phyloP scores from a whole-genome alignment of 345 rosid species.

The Camelina sativa region DNA sequence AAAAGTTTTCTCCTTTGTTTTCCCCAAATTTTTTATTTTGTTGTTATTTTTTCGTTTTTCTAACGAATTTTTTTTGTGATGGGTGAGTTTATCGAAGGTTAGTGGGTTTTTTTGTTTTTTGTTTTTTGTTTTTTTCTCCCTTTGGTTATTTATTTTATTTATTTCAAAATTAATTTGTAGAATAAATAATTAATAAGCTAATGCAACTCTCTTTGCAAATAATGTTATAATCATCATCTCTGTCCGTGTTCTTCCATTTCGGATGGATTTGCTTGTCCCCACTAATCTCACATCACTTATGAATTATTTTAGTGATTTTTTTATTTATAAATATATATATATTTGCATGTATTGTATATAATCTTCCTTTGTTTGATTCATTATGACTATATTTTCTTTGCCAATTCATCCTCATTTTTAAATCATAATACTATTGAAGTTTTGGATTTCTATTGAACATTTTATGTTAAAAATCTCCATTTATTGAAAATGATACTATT shows the following conservation, averaged over 20 bases:
- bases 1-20: conserved; percentile 41
- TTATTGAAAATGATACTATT: no score
- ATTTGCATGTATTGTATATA: neutral
- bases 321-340: neutral
- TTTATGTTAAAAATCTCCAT: neutral
- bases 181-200: conserved; percentile 32
- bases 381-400: conserved; percentile 8
- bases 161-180: neutral
- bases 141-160: conserved; percentile 2
- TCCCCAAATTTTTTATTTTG: neutral
- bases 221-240: conserved; percentile 34
- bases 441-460: neutral
- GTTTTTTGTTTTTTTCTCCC: conserved; percentile 12
- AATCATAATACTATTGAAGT: neutral
- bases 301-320: neutral
- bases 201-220: conserved; percentile 39
- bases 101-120: conserved; percentile 26
- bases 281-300: conserved; percentile 29
- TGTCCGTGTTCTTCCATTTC: conserved; percentile 36
- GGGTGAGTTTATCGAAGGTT: conserved; percentile 46
- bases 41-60: neutral
- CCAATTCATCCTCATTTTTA: conserved; percentile 11
- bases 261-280: conserved; percentile 47
- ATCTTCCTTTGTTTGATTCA: neutral
- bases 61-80: conserved; percentile 35